These are phyloP conservation scores for Erodium moschatum DNA, from an alignment of 441 rosid genomes.

Conservation along the genomic window DNA sequence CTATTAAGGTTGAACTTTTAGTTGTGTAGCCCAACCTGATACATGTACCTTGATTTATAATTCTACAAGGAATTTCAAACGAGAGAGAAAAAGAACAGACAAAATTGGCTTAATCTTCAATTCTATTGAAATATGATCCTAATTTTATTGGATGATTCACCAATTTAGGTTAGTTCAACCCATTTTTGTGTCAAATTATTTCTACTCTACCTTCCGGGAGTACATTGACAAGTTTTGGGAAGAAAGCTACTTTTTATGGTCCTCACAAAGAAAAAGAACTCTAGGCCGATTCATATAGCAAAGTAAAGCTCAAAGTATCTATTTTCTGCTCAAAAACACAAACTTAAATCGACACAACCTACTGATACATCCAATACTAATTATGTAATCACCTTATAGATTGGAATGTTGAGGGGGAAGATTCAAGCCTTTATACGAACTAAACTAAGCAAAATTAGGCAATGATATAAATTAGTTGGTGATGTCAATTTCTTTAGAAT, in stretches of 20 bases:
- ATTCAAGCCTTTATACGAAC: not conserved
- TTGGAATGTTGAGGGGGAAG: not conserved
- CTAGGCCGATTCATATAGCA: not conserved
- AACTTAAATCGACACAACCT: not conserved
- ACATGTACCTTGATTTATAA: not conserved
- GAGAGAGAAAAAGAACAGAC: not conserved
- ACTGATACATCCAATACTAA: not conserved
- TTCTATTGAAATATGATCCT: not conserved
- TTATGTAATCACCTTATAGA: too few relatives aligned
- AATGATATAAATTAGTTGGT: not conserved
- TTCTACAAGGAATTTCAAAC: not conserved
- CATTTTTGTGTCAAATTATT: not conserved
- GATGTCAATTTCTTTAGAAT: not conserved
- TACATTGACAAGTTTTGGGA: not conserved
- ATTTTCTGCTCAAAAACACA: not conserved
- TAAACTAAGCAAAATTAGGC: not conserved
- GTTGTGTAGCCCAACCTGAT: not conserved
- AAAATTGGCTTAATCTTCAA: not conserved
- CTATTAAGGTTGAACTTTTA: not conserved
- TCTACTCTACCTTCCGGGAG: not conserved
- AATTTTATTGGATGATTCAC: not conserved
- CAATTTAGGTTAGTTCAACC: too few relatives aligned
- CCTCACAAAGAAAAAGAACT: not conserved
- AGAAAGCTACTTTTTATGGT: not conserved
- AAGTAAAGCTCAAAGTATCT: not conserved